Evolutionary conservation across 371 early-diverging fungal genomes (phyloP), one percentile per base, ranked within the genome.

Genomic region (Circinella umbellata): DNA sequence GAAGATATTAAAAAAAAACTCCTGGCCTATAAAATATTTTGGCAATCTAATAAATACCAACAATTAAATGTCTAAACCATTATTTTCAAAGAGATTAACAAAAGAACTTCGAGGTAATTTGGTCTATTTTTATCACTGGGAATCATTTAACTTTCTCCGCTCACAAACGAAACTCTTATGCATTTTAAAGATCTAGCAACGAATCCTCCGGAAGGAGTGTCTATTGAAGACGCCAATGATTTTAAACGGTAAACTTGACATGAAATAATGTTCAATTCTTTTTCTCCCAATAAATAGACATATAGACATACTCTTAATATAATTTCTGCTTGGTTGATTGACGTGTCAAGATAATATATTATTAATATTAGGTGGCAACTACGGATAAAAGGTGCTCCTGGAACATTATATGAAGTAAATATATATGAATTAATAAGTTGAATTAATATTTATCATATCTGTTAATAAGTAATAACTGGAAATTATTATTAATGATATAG

Each of bases 331-430:
- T 27, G 27, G 27, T 27, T 27, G 27, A 1, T 57, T 57, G 35
- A 57, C 57, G 27, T 34, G 34, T 57, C 57, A 51, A 11, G 35
- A 57, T 34, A 42, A 42, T 9, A 42, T 42, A 42, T 42, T 9
- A 9, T 9, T 1, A 42, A 9, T 9, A 27, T 14, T 69, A 86
- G 86, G 57, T 93, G 93, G 94, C 77, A 76, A 20, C 66, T 94
- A 10, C 68, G 76, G 20, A 78, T 94, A 55, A 80, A 72, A 39
- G 93, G 92, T 34, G 91, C 90, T 38, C 82, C 84, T n/a, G 86
- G 79, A 37, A 91, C 92, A 9, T 78, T 92, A 35, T 92, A 91
- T 66, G 91, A 88, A 79, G 89, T 80, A 75, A 75, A 70, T 66
- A 36, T 61, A 49, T 10, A 55, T 63, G 60, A 35, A 68, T 64